Conservation (phyloP, 2,329 filamentous ascomycete species). For the Pezicula rhizophila region DNA sequence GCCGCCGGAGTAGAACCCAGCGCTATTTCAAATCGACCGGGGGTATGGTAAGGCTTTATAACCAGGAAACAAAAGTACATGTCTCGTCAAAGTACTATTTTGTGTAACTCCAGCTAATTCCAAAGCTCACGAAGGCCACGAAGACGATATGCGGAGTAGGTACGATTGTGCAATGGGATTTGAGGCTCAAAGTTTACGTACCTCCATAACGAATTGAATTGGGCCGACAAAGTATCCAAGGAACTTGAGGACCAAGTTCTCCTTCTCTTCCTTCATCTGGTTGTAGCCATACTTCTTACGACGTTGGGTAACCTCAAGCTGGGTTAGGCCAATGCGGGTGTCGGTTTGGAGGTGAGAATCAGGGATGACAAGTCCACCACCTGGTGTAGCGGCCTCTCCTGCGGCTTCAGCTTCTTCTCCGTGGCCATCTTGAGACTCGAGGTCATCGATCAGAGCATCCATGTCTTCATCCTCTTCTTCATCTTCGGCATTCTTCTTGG, state of each 20-base stretch:
- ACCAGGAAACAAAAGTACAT: too few species aligned
- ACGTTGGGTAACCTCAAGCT: slow-evolving; percentile 56
- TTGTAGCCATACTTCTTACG: slow-evolving; percentile 77
- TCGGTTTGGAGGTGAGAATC: slow-evolving; percentile 77
- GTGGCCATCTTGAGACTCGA: slow-evolving; percentile 73
- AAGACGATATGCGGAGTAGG: neutral
- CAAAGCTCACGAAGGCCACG: too few species aligned
- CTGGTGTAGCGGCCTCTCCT: slow-evolving; percentile 41
- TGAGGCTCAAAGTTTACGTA: slow-evolving; percentile 33
- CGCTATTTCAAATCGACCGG: too few species aligned
- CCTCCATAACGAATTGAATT: slow-evolving; percentile 93
- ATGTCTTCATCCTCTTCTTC: slow-evolving; percentile 80
- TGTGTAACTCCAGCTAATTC: too few species aligned
- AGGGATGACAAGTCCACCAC: slow-evolving; percentile 54
- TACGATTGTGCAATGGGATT: slow-evolving; percentile 8
- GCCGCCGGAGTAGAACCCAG: too few species aligned
- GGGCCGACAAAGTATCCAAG: slow-evolving; percentile 77
- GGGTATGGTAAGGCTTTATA: too few species aligned
- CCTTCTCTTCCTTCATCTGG: slow-evolving; percentile 87
- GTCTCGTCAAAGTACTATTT: too few species aligned
- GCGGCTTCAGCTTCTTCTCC: slow-evolving; percentile 58
- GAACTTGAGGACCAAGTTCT: slow-evolving; percentile 80
- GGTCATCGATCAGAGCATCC: slow-evolving; percentile 79
- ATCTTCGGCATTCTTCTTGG: slow-evolving; percentile 31
- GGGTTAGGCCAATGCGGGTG: slow-evolving; percentile 64